phyloP scores from a whole-genome alignment of 441 rosid genomes.

The Heliophila coronopifolia region DNA sequence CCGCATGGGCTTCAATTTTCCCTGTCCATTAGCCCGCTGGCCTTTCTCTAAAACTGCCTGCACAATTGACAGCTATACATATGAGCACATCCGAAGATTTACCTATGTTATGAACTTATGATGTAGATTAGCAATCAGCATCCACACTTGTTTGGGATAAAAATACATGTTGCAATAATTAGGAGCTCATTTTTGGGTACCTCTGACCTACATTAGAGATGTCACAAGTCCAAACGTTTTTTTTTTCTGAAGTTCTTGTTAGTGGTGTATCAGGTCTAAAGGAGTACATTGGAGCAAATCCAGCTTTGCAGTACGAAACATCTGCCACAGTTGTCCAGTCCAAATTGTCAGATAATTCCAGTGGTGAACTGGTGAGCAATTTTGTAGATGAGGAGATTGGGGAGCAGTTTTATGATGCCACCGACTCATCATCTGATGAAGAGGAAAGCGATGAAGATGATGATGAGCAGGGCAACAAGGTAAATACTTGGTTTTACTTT shows the following conservation, averaged over 20 bases:
- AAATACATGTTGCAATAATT: neutral
- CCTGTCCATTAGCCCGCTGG: too few species aligned
- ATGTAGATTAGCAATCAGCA: constrained; percentile 1
- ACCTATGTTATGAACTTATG: neutral
- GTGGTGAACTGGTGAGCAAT: too few species aligned
- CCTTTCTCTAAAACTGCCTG: too few species aligned
- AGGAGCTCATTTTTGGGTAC: neutral
- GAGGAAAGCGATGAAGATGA: constrained; percentile 67
- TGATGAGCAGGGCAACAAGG: constrained; percentile 37
- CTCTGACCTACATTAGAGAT: constrained; percentile 6
- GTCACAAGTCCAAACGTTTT: constrained; percentile 8
- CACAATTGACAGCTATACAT: too few species aligned
- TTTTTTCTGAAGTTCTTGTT: constrained; percentile 23
- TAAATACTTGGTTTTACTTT: constrained; percentile 23
- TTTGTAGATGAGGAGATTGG: constrained; percentile 51
- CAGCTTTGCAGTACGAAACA: constrained; percentile 54
- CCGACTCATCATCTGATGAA: constrained; percentile 62
- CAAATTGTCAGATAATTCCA: constrained; percentile 42
- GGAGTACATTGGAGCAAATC: constrained; percentile 93
- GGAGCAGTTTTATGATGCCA: constrained; percentile 95
- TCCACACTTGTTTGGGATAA: neutral
- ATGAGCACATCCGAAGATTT: constrained; percentile 1
- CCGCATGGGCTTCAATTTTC: too few species aligned
- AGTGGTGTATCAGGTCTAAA: constrained; percentile 59
- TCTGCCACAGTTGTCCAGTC: constrained; percentile 48